These are phyloP conservation scores for Citrus glauca DNA, from an alignment of 345 rosid genomes.

Conservation along the genomic window DNA sequence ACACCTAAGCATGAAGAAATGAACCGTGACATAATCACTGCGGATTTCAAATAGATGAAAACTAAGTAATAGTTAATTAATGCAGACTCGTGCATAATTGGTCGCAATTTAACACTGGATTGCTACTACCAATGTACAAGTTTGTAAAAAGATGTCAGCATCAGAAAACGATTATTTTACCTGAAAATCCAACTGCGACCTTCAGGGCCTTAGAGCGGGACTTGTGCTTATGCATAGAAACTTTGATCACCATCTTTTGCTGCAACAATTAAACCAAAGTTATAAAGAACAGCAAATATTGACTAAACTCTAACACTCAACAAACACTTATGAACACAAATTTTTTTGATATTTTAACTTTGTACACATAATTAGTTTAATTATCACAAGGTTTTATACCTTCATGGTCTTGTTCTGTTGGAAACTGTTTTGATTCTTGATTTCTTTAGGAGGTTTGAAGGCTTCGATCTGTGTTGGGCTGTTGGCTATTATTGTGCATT, in stretches of 20 bases:
- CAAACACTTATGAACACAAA: not conserved
- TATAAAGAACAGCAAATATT: not conserved
- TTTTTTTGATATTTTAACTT: too few species aligned
- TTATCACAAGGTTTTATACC: not conserved
- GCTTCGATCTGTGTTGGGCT: not conserved
- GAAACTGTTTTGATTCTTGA: not conserved
- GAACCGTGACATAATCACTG: not conserved
- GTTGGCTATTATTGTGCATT: not conserved
- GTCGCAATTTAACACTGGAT: too few species aligned
- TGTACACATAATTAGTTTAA: not conserved
- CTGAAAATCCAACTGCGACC: not conserved
- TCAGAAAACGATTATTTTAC: not conserved
- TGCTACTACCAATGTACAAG: not conserved
- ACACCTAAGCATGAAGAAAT: conserved; percentile 22
- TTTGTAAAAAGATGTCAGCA: too few species aligned
- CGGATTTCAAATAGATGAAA: not conserved
- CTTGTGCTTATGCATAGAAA: not conserved
- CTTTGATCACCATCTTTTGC: not conserved
- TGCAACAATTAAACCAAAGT: not conserved
- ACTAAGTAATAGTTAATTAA: not conserved
- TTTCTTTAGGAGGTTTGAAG: not conserved
- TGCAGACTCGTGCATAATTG: not conserved
- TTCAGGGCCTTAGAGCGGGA: not conserved
- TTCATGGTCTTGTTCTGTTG: not conserved
- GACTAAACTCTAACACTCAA: not conserved